These are phyloP conservation scores for Setaria italica DNA, from an alignment of 202 grass and related monocot genomes.

Conservation along the genomic window DNA sequence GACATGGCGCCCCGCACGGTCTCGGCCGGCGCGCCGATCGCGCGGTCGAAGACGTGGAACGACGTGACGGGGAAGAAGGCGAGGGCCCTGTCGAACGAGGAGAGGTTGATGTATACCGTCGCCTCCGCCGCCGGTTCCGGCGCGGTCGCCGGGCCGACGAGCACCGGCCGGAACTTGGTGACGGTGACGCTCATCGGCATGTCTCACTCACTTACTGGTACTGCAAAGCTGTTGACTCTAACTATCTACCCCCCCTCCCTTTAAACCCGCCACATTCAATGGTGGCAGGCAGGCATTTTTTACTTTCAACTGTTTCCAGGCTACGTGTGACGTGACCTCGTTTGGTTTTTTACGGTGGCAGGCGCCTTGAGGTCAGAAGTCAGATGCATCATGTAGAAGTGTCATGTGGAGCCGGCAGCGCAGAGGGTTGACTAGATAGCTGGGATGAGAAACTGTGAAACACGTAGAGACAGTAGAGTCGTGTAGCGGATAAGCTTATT, in stretches of 20 bases:
- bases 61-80: conserved; percentile 42
- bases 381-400: background rate
- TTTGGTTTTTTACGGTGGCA: background rate
- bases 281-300: background rate
- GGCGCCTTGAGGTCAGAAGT: background rate
- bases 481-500: background rate
- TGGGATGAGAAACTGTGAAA: background rate
- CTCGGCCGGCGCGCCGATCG: background rate
- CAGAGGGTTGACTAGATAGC: background rate
- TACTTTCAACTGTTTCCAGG: background rate
- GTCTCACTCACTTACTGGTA: background rate
- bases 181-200: background rate
- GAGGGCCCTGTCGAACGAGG: conserved; percentile 31
- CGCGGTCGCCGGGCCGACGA: conserved; percentile 19
- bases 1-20: background rate
- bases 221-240: background rate
- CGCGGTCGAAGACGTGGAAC: conserved; percentile 33
- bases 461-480: background rate
- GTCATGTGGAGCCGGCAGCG: background rate
- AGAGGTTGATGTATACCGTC: background rate
- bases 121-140: background rate
- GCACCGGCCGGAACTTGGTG: conserved; percentile 21
- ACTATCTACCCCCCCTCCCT: background rate
- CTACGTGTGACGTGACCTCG: background rate
- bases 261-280: background rate